A percentile compares a stretch with the other conserved stretches of the same genome.
phyloP scores from a whole-genome alignment of 768 basidiomycete genomes.

The Xanthoconium stramineum region DNA sequence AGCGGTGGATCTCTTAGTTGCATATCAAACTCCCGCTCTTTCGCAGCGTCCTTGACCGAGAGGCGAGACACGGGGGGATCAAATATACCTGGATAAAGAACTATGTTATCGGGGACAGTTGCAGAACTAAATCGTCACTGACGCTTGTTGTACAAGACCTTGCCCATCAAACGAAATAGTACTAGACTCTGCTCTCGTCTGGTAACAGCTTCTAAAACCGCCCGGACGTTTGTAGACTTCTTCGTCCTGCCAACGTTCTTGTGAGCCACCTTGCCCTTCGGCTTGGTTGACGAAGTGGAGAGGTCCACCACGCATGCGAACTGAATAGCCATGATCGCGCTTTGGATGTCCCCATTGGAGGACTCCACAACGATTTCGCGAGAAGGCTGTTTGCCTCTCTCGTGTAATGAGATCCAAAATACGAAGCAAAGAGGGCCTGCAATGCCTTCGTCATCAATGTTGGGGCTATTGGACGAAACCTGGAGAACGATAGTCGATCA shows the following conservation, averaged over 20 bases:
- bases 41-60: conserved; percentile 59
- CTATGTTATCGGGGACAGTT: conserved; percentile 1
- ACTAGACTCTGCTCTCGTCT: conserved; percentile 81
- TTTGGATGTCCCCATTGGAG: conserved; percentile 88
- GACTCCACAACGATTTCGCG: conserved; percentile 73
- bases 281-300: conserved; percentile 12
- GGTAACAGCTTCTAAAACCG: conserved; percentile 70
- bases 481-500: conserved; percentile 29
- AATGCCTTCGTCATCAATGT: conserved; percentile 83
- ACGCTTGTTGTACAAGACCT: conserved; percentile 96
- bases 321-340: conserved; percentile 90
- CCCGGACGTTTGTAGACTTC: conserved; percentile 20
- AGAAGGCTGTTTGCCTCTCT: conserved; percentile 39
- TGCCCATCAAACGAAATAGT: conserved; percentile 91
- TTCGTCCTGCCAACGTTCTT: conserved; percentile 23
- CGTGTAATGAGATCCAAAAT: conserved; percentile 38
- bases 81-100: conserved; percentile 59
- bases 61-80: conserved; percentile 59
- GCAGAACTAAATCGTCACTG: neutral
- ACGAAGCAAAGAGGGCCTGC: conserved; percentile 48
- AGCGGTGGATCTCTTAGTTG: conserved; percentile 50
- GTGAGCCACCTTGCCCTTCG: conserved; percentile 30
- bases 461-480: conserved; percentile 90
- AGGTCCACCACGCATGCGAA: conserved; percentile 62
- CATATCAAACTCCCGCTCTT: conserved; percentile 55